Percentiles rank a stretch among this genome's conserved stretches.
Conservation (phyloP, 1,284 basidiomycete species). For the Puccinia triticina region DNA sequence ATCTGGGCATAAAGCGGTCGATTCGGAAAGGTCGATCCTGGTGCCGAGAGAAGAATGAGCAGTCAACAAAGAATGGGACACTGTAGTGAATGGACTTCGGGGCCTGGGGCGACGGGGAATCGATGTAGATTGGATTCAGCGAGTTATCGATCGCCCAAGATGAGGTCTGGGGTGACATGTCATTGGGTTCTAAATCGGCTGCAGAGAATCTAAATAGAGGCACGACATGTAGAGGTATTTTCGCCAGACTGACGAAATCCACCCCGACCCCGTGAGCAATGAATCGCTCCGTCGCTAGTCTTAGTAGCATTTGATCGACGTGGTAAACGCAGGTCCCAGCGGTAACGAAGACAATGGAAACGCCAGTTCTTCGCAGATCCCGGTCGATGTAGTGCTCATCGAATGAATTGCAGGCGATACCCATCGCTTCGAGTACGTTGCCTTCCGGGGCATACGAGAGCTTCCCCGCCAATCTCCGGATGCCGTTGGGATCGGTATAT, state of each 20-base stretch:
- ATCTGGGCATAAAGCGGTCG: conserved; percentile 86
- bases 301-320: conserved; percentile 84
- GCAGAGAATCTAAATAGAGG: conserved; percentile 60
- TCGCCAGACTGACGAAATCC: conserved; percentile 86
- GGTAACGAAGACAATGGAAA: conserved; percentile 81
- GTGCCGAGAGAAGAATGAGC: conserved; percentile 80
- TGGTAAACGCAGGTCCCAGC: conserved; percentile 93
- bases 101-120: conserved; percentile 55
- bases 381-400: conserved; percentile 96
- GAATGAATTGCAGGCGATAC: conserved; percentile 86
- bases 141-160: conserved; percentile 37
- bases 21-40: conserved; percentile 81
- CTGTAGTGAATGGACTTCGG: conserved; percentile 58
- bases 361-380: conserved; percentile 87
- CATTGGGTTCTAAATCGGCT: conserved; percentile 30
- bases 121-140: conserved; percentile 53
- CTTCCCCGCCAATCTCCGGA: conserved; percentile 74
- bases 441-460: conserved; percentile 89
- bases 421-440: conserved; percentile 89
- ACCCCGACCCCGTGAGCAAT: conserved; percentile 89
- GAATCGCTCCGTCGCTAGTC: conserved; percentile 92
- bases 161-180: conserved; percentile 11
- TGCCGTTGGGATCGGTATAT: conserved; percentile 56
- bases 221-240: conserved; percentile 86
- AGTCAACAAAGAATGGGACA: conserved; percentile 68